Evolutionary conservation across 2,329 filamentous ascomycete species (phyloP), one percentile per base, ranked within the genome.

Genomic region (Neofusicoccum laricinum): DNA sequence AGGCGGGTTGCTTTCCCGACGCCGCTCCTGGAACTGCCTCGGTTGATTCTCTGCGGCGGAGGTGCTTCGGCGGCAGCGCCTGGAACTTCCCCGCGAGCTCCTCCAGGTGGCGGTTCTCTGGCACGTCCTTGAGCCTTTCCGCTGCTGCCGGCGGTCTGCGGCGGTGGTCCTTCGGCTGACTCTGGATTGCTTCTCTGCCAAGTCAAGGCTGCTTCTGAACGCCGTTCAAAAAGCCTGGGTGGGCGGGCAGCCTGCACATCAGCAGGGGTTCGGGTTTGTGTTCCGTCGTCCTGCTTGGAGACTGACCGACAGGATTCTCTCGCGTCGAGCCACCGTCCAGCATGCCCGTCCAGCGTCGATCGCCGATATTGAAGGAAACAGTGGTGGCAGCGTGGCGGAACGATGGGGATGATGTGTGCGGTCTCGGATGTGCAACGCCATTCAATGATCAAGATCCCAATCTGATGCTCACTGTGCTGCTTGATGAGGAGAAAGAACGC

Each of bases 121-220:
- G 57, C 41, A 15, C 57, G 57, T n/a, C 32, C 41, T 32, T 25
- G 57, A 61, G 19, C 4, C 50, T 38, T 1, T n/a, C 12, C 25
- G 2, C 41, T 61, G 41, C 43, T 36, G 34, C 49, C 14, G 14
- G 34, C 15, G 15, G 17, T 38, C 49, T 53, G 25, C 7, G 32
- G 49, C 17, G 32, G 49, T 0, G n/a, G 49, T 53, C 25, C 48
- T 50, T 50, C 17, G 49, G 21, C 49, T 53, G 32, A 32, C 21
- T 11, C 25, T 32, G 19, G 19, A 21, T 15, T 32, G 32, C 32
- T 17, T 17, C 34, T 12, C 32, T 7, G 5, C 36, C 14, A 40
- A 46, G 58, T 19, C 58, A 61, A 50, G 58, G 58, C 58, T 61
- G 58, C 58, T 32, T 61, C 25, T 17, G 41, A 61, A 46, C 40